Evolutionary conservation across 805 yeast species (phyloP).

Genomic region (Starmerella cellae): DNA sequence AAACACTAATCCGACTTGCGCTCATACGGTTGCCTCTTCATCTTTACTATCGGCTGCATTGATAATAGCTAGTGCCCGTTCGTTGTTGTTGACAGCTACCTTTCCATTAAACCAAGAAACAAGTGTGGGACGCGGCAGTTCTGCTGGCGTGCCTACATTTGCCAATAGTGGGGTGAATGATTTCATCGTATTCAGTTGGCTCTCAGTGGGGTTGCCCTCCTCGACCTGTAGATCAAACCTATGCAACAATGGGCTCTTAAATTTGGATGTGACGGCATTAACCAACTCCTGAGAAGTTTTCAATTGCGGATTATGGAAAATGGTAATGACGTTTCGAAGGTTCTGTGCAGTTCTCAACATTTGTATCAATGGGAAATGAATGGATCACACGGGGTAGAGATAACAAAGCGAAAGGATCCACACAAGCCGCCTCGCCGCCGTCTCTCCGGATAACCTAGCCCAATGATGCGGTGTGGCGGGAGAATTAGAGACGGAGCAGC

Average conservation of each 20-base stretch:
- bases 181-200: constrained; percentile 20
- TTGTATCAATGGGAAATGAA: neutral
- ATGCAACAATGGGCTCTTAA: constrained; percentile 17
- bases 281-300: constrained; percentile 17
- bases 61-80: constrained; percentile 34
- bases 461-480: too few relatives aligned
- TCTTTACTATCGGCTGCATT: constrained; percentile 7
- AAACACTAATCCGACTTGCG: neutral
- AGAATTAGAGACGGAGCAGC: too few relatives aligned
- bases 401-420: too few relatives aligned
- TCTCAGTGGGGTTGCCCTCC: constrained; percentile 25
- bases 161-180: constrained; percentile 14
- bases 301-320: constrained; percentile 25
- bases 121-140: constrained; percentile 34
- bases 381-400: neutral
- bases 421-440: too few relatives aligned
- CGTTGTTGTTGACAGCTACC: constrained; percentile 38
- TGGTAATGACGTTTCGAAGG: constrained; percentile 23
- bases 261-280: constrained; percentile 13
- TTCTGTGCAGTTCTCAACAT: constrained; percentile 26
- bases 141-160: constrained; percentile 14
- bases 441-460: too few relatives aligned
- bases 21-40: constrained; percentile 5
- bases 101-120: constrained; percentile 51
- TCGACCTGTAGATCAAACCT: constrained; percentile 25